phyloP scores from a whole-genome alignment of 1,139 yeast genomes.

The Hyphopichia khmerensis region DNA sequence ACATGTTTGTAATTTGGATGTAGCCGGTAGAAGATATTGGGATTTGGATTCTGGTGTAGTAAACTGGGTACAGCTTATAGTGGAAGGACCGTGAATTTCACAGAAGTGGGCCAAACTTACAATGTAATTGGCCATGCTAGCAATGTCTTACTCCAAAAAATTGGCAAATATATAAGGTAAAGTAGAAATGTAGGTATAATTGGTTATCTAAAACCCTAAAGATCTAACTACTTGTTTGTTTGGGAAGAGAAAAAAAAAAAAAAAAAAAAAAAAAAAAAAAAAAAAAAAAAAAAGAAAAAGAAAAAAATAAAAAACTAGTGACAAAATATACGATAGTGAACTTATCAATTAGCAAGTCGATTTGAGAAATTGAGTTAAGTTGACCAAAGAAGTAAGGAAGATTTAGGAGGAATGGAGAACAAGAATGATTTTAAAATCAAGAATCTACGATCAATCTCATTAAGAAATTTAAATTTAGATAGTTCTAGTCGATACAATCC shows the following conservation, averaged over 20 bases:
- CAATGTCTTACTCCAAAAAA: too few species aligned
- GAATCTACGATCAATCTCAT: conserved; percentile 14
- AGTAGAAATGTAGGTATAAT: too few species aligned
- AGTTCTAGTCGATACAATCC: not conserved
- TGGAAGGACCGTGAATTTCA: conserved; percentile 82
- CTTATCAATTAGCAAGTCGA: too few species aligned
- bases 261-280: too few species aligned
- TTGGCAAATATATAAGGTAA: too few species aligned
- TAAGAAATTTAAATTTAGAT: conserved; percentile 15
- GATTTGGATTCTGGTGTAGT: conserved; percentile 9
- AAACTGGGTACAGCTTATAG: conserved; percentile 69
- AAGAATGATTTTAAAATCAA: conserved; percentile 8
- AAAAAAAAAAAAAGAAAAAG: too few species aligned
- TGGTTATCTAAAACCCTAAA: too few species aligned
- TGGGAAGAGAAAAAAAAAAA: too few species aligned
- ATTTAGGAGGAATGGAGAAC: conserved; percentile 7
- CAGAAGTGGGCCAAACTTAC: conserved; percentile 79
- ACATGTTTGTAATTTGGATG: conserved; percentile 49
- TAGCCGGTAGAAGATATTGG: conserved; percentile 18
- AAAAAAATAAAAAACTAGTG: too few species aligned
- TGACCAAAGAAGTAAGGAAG: not conserved
- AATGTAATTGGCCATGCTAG: conserved; percentile 27
- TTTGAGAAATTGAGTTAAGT: too few species aligned
- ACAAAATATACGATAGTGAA: too few species aligned
- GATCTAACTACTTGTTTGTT: not conserved